Evolutionary conservation across 2,329 filamentous ascomycete genomes (phyloP).

Genomic region (Hypoxylon sp.): DNA sequence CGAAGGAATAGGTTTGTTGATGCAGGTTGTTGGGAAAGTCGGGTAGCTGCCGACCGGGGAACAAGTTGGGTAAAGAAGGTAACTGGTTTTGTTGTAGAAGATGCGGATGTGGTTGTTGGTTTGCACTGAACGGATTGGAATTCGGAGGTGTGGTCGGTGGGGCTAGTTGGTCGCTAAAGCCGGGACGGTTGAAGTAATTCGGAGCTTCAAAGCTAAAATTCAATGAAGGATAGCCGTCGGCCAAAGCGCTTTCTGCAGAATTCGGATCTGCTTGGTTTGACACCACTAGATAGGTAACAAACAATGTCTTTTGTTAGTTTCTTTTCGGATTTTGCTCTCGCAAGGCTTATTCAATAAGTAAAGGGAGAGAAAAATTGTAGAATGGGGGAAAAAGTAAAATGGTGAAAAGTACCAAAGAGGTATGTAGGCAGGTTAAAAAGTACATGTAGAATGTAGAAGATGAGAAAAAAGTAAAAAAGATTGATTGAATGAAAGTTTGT

Average conservation of each 20-base stretch:
- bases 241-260: slow-evolving; percentile 12
- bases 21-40: neutral
- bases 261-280: slow-evolving; percentile 20
- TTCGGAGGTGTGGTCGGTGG: neutral
- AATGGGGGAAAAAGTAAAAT: neutral
- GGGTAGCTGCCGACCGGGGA: slow-evolving; percentile 1
- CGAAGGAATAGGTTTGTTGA: slow-evolving; percentile 10
- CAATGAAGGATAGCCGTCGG: no score
- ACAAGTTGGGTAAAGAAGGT: slow-evolving; percentile 20
- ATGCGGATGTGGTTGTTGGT: slow-evolving; percentile 3
- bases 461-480: slow-evolving; percentile 1
- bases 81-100: no score
- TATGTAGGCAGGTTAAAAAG: no score
- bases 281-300: slow-evolving; percentile 24
- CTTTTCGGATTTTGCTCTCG: no score
- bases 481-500: slow-evolving; percentile 3
- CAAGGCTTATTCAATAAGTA: no score
- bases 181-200: slow-evolving; percentile 4
- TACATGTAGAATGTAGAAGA: no score
- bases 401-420: no score
- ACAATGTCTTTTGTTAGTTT: no score
- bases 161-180: neutral
- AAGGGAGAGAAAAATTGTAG: neutral
- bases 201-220: no score
- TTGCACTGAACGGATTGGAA: neutral